Conservation (phyloP, 2,329 filamentous ascomycete genomes). For the Xylariaceae sp. region DNA sequence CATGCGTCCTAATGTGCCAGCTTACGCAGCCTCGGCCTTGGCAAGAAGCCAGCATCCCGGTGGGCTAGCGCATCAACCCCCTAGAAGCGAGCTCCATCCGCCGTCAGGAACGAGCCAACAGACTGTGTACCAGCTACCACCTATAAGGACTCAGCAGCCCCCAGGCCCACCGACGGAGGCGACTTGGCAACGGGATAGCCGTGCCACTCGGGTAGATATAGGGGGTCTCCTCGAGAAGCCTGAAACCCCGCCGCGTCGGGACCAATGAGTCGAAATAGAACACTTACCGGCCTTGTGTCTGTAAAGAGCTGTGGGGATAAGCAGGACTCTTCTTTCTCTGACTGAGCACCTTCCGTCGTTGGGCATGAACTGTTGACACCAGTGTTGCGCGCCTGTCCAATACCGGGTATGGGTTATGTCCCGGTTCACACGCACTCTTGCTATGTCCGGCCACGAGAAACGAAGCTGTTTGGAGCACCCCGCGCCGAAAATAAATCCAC, state of each 20-base stretch:
- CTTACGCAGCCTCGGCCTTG: constrained; percentile 43
- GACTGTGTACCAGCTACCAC: constrained; percentile 36
- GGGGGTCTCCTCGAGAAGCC: constrained; percentile 56
- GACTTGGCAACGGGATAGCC: constrained; percentile 42
- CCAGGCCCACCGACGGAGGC: constrained; percentile 22
- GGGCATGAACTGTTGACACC: too few species aligned
- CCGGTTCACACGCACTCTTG: too few species aligned
- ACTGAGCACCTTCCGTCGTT: too few species aligned
- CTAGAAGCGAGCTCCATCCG: constrained; percentile 47
- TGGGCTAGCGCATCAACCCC: constrained; percentile 45
- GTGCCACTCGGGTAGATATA: constrained; percentile 53
- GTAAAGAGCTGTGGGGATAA: too few species aligned
- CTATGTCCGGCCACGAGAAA: too few species aligned
- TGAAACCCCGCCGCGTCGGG: constrained; percentile 32
- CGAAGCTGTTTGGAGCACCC: too few species aligned
- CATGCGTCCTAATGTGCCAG: constrained; percentile 37
- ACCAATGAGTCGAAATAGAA: constrained; percentile 4
- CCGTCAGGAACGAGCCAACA: constrained; percentile 29
- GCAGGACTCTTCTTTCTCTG: too few species aligned
- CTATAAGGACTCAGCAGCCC: constrained; percentile 34
- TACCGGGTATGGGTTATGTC: too few species aligned
- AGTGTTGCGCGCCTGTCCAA: too few species aligned
- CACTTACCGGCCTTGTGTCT: not conserved
- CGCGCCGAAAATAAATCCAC: too few species aligned
- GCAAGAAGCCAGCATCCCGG: constrained; percentile 44